Base-by-base conservation (phyloP, 2,329 filamentous ascomycete genomes). In the Fusarium continuum region DNA sequence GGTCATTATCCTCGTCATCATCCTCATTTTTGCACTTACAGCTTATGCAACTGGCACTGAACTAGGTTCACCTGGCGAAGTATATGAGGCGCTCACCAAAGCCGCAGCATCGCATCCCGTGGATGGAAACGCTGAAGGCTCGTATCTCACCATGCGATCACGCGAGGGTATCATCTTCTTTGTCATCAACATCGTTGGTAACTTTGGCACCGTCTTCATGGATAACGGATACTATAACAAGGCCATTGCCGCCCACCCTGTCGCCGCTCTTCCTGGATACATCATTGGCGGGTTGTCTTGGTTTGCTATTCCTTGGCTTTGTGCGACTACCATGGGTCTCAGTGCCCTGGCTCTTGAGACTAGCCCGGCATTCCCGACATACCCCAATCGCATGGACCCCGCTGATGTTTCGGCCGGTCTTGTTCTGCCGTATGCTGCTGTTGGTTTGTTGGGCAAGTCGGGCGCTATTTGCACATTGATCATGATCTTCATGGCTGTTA, bases 251-350 rank as follows among this genome's bases (percentile, higher is more conserved):
- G 92, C 93, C 0, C 90, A 88, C 19, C 92, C 92, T 1, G 90
- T 94, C 0, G 88, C 94, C 59, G 93, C 93, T 0, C 85, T 97
- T 3, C 93, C 93, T 0, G 93, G 93, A 16, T 97, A 97, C 72
- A 89, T 97, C 50, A 85, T 94, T 61, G 93, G 93, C 6, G 93
- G 93, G 19, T 83, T 96, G 2, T 88, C 86, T 44, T 97, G 93
- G 93, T 97, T 97, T 68, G 93, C 93, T 1, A 96, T 97, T 47
- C 93, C 93, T 1, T 96, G 91, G 91, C 82, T 96, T 9, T 91
- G 88, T 3, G 92, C 93, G 2, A 97, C 91, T 0, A 96, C 93
- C 2, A 91, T 96, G 87, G 93, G 93, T 26, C 83, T 97, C 7
- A 85, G 91, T 1, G 92, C 91, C 4, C 81, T 97, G 8, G 91